Percentiles rank a stretch among this genome's conserved stretches.
Evolutionary conservation across 352 stramenopile species (phyloP).

Genomic region (Globisporangium viniferum): DNA sequence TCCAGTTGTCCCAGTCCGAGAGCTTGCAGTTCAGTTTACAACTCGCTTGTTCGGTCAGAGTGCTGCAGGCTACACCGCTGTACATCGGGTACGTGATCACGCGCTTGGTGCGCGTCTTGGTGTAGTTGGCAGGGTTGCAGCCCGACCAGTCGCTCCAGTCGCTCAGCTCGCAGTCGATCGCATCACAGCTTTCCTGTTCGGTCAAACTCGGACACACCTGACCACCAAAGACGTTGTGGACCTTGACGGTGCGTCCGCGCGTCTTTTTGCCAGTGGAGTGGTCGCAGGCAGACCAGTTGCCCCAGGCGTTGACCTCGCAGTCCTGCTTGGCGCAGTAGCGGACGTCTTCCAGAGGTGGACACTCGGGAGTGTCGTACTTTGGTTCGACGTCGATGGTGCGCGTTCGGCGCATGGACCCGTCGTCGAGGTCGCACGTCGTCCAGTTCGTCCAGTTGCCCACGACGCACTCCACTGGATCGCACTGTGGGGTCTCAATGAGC

Average conservation of each 20-base stretch:
- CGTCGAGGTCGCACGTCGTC: conserved; percentile 35
- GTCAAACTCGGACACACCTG: conserved; percentile 20
- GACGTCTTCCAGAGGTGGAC: conserved; percentile 33
- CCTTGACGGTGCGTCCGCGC: conserved; percentile 29
- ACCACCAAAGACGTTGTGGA: conserved; percentile 31
- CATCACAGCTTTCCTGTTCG: conserved; percentile 26
- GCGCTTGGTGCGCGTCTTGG: conserved; percentile 26
- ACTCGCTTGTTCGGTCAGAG: conserved; percentile 17
- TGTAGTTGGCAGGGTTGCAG: conserved; percentile 32
- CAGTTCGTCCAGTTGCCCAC: conserved; percentile 44
- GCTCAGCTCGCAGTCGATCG: conserved; percentile 42
- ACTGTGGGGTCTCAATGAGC: conserved; percentile 20
- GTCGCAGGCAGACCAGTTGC: conserved; percentile 48
- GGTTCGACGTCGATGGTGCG: conserved; percentile 36
- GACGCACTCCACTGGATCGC: conserved; percentile 42
- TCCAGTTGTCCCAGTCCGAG: conserved; percentile 44
- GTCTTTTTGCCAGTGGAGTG: conserved; percentile 27
- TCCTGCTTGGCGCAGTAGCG: conserved; percentile 37
- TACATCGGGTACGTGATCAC: conserved; percentile 32
- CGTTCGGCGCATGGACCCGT: conserved; percentile 29
- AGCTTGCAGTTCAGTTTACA: conserved; percentile 54
- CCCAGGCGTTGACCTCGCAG: conserved; percentile 49
- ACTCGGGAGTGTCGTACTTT: conserved; percentile 33
- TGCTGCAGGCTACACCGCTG: conserved; percentile 27
- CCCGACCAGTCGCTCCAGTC: conserved; percentile 50